Conservation (phyloP, 1,284 basidiomycete species). For the Thelephora terrestris region DNA sequence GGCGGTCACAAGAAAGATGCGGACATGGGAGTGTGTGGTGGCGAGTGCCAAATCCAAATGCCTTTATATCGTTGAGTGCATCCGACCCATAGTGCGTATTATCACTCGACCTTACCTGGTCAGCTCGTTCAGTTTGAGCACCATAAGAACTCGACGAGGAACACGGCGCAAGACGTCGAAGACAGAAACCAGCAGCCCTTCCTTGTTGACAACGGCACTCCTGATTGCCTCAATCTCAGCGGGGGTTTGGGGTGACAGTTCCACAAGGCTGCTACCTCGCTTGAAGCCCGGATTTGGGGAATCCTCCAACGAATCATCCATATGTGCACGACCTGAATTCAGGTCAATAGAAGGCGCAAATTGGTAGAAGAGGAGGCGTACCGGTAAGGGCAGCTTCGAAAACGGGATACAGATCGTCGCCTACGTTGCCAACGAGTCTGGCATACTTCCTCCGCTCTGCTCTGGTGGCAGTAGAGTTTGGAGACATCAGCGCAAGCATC, state of each 20-base stretch:
- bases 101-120: conserved; percentile 40
- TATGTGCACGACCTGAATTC: conserved; percentile 40
- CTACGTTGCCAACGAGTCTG: conserved; percentile 81
- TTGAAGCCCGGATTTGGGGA: conserved; percentile 27
- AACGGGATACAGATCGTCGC: conserved; percentile 75
- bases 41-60: conserved; percentile 61
- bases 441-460: conserved; percentile 77
- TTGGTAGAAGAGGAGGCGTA: conserved; percentile 6
- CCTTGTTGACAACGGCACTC: conserved; percentile 68
- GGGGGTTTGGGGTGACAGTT: conserved; percentile 55
- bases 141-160: conserved; percentile 81
- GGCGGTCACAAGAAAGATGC: conserved; percentile 88
- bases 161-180: conserved; percentile 79
- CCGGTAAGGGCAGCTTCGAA: conserved; percentile 86
- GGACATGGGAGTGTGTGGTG: conserved; percentile 69
- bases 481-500: conserved; percentile 80
- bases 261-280: conserved; percentile 67
- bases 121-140: conserved; percentile 78
- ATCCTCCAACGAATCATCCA: conserved; percentile 38
- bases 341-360: background rate
- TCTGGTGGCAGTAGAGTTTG: conserved; percentile 52
- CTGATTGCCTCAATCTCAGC: conserved; percentile 73
- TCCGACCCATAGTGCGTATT: background rate
- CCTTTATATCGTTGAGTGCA: conserved; percentile 25
- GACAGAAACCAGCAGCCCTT: conserved; percentile 75